Percentiles rank a stretch among this genome's conserved stretches.
Conservation (phyloP, 2,329 filamentous ascomycete genomes). For the Stromatinia cepivora region DNA sequence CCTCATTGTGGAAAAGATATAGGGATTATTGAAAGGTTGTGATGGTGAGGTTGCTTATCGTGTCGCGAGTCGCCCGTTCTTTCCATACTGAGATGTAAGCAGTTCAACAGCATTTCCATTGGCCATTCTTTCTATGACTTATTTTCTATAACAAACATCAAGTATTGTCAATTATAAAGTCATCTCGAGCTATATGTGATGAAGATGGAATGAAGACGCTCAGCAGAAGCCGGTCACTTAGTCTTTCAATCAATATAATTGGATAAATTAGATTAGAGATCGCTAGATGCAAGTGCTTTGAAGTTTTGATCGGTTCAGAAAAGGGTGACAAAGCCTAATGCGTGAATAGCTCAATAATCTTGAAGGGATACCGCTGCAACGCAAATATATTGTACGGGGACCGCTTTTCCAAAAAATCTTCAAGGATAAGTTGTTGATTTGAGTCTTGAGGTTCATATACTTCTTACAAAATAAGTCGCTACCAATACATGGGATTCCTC, state of each 20-base stretch:
- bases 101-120: not conserved
- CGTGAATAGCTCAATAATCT: not conserved
- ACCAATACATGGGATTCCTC: not conserved
- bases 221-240: not conserved
- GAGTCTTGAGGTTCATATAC: slow-evolving; percentile 3
- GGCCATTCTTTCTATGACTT: not conserved
- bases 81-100: slow-evolving; percentile 13
- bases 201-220: not conserved
- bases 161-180: not conserved
- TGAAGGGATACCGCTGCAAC: not conserved
- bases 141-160: not conserved
- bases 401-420: not conserved
- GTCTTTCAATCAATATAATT: not conserved
- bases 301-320: not conserved
- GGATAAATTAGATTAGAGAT: not conserved
- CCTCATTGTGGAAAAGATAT: not conserved
- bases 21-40: not conserved
- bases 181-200: not conserved
- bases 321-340: not conserved
- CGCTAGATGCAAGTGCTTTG: slow-evolving; percentile 11
- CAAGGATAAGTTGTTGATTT: not conserved
- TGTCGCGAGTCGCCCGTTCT: not conserved
- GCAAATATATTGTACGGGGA: not conserved
- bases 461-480: slow-evolving; percentile 10
- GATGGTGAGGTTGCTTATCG: not conserved